Conservation (phyloP, 305 asterid genomes). For the Fraxinus paxiana region DNA sequence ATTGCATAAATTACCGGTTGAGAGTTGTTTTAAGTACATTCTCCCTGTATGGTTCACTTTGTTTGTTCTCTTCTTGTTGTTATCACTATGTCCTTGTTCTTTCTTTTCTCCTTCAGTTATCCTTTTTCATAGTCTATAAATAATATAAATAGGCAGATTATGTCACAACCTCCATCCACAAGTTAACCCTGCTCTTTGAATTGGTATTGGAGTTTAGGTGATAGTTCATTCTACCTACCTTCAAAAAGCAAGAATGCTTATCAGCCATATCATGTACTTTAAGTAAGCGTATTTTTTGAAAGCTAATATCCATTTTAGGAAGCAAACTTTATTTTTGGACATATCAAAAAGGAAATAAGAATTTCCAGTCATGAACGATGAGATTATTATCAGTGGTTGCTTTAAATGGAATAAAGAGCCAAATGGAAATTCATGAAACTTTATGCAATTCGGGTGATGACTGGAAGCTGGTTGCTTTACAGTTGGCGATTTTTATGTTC, state of each 20-base stretch:
- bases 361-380: not conserved
- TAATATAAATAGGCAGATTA: not conserved
- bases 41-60: not conserved
- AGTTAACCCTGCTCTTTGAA: not conserved
- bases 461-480: conserved; percentile 1
- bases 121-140: not conserved
- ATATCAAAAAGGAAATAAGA: not conserved
- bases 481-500: not conserved
- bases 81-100: not conserved
- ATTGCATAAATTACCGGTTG: not conserved
- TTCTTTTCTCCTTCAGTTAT: not conserved
- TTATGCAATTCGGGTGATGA: conserved; percentile 5
- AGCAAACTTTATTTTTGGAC: not conserved
- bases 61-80: not conserved
- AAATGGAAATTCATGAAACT: not conserved
- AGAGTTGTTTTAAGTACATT: not conserved
- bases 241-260: not conserved
- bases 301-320: not conserved
- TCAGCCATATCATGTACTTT: not conserved
- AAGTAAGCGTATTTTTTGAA: not conserved
- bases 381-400: not conserved
- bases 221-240: not conserved
- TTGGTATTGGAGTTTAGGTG: not conserved
- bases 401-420: not conserved
- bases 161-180: not conserved